Evolutionary conservation across 805 yeast species (phyloP).

Genomic region (Pichia rugopelliculosa): DNA sequence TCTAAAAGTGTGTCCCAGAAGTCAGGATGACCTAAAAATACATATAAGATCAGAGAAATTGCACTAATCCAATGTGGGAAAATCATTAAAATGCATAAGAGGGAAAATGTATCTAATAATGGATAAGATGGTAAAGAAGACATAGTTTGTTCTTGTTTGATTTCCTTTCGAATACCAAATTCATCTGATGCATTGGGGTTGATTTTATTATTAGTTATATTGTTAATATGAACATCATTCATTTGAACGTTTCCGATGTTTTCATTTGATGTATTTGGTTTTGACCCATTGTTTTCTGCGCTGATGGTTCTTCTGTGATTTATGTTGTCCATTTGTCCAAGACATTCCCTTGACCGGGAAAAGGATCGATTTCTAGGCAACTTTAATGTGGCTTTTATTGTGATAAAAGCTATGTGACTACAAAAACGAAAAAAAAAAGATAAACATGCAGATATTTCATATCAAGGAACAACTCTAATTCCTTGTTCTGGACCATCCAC

Average conservation of each 20-base stretch:
- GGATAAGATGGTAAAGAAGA: slow-evolving; percentile 19
- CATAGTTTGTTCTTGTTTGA: slow-evolving; percentile 1
- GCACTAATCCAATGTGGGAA: slow-evolving; percentile 25
- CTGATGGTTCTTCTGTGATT: not conserved
- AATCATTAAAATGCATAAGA: slow-evolving; percentile 20
- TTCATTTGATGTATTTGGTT: not conserved
- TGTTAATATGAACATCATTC: not conserved
- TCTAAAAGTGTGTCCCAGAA: slow-evolving; percentile 24
- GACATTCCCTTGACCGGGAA: not conserved
- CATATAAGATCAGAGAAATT: slow-evolving; percentile 15
- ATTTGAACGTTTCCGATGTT: not conserved
- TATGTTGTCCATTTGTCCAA: not conserved
- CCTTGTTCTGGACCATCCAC: no score
- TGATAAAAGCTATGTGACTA: not conserved
- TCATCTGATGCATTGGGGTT: not conserved
- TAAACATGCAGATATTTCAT: not conserved
- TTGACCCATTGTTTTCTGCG: not conserved
- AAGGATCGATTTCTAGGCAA: not conserved
- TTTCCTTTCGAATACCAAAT: not conserved
- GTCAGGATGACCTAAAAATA: slow-evolving; percentile 21
- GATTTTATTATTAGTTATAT: not conserved
- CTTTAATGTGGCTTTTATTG: not conserved
- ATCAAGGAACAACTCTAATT: not conserved
- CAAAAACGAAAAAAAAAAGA: no score
- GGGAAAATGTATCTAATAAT: slow-evolving; percentile 24